These are phyloP conservation scores for Solanum tarijense DNA, from an alignment of 257 asterid species.

Conservation along the genomic window DNA sequence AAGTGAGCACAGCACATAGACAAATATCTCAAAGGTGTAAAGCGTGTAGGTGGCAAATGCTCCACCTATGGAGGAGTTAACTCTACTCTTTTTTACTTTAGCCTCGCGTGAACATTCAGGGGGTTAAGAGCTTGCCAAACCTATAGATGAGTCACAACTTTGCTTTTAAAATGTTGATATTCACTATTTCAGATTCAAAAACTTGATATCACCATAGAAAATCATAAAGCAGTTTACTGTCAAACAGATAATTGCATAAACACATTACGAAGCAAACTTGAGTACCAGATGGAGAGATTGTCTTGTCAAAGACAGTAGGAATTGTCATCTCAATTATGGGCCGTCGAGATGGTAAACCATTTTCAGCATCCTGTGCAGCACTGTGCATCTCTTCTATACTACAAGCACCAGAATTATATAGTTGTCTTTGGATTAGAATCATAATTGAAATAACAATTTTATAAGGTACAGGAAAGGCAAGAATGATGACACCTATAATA, in stretches of 20 bases:
- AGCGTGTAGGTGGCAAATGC: not conserved
- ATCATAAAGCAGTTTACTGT: not conserved
- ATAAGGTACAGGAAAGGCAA: not conserved
- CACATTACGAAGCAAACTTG: not conserved
- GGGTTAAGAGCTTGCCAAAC: not conserved
- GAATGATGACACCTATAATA: not conserved
- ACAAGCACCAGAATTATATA: not conserved
- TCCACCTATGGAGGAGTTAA: not conserved
- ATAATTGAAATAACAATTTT: not conserved
- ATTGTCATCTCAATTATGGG: conserved; percentile 98
- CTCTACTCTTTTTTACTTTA: not conserved
- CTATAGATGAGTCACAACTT: not conserved
- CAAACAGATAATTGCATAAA: not conserved
- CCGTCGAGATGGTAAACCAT: conserved; percentile 72
- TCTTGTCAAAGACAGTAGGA: conserved; percentile 81
- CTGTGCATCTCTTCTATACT: conserved; percentile 80
- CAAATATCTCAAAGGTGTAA: not conserved
- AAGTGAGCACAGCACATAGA: not conserved
- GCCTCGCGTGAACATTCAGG: not conserved
- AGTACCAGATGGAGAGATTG: conserved; percentile 83
- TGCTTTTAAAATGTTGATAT: not conserved
- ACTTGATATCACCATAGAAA: not conserved
- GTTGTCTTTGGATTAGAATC: not conserved
- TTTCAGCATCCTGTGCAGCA: conserved; percentile 65
- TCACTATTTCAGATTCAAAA: not conserved